Evolutionary conservation across 441 rosid genomes (phyloP), one percentile per base, ranked within the genome.

Genomic region (Hura crepitans): DNA sequence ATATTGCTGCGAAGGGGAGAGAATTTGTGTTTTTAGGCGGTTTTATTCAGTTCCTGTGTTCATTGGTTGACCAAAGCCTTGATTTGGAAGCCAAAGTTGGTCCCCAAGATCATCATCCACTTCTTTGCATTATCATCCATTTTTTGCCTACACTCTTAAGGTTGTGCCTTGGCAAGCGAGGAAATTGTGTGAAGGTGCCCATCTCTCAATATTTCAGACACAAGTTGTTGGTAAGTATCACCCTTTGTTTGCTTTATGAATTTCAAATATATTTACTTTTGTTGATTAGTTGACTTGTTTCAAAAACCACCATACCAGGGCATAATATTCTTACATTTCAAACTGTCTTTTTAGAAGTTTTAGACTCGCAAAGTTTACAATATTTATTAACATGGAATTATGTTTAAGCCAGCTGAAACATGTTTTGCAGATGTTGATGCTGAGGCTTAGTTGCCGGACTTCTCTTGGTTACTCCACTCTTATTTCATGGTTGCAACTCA

Each of bases 361-460:
- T n/a, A n/a, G n/a, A n/a, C n/a, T 50, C 20, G 6, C 20, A 15
- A 50, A 50, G 5, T 18, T 22, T 37, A 37, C 42, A 37, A 37
- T 5, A 37, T 5, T 1, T 37, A 37, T 37, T 4, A 37, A 37
- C 8, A 37, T 47, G 5, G 18, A 28, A 22, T 65, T 60, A 66
- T 43, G 27, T 59, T 74, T 75, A 49, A 22, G n/a, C 46, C 37
- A 55, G 13, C 61, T 27, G 17, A 62, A 68, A 39, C 20, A 30
- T 76, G 59, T 71, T 81, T 66, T 73, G 78, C 90, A 94, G 99
- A 91, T 86, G 82, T 71, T 92, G 69, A 85, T 92, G 94, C 80
- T 82, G 73, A 87, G 91, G 81, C 85, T 94, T 65, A 87, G 91
- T 82, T 79, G 74, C 74, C 84, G 71, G 76, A 80, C 77, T 64